A percentile compares a stretch with the other conserved stretches of the same genome.
These are phyloP conservation scores for Spergularia azorica DNA, from an alignment of 179 eudicot species.

Conservation along the genomic window DNA sequence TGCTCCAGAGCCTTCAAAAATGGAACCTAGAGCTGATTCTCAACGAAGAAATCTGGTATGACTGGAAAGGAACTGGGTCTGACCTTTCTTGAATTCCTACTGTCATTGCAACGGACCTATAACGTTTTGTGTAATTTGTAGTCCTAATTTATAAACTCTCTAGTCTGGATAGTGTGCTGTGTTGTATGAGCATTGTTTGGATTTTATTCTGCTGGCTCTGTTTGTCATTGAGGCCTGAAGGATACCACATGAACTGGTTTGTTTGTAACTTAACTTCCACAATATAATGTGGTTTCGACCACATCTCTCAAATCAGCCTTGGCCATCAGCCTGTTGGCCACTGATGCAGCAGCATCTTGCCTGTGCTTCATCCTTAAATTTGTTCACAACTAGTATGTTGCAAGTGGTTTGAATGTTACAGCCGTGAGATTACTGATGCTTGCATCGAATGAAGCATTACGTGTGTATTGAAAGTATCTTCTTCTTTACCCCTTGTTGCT, in stretches of 20 bases:
- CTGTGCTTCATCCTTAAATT: too few relatives aligned
- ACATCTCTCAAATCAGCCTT: neutral
- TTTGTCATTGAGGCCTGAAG: constrained; percentile 6
- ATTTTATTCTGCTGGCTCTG: constrained; percentile 2
- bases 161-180: constrained; percentile 2
- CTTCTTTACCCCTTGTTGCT: too few relatives aligned
- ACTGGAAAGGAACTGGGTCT: constrained; percentile 11
- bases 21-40: constrained; percentile 47
- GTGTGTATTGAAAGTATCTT: too few relatives aligned
- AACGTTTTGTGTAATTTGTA: constrained; percentile 1
- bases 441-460: too few relatives aligned
- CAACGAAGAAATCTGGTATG: constrained; percentile 34
- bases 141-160: neutral
- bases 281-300: neutral
- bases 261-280: neutral
- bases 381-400: too few relatives aligned
- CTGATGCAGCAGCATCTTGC: too few relatives aligned
- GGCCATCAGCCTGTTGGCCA: too few relatives aligned
- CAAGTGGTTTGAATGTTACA: too few relatives aligned
- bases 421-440: too few relatives aligned
- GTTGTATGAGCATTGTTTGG: constrained; percentile 13
- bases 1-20: constrained; percentile 58
- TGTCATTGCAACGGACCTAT: neutral
- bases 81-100: constrained; percentile 12
- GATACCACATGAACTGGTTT: neutral